These are phyloP conservation scores for Leccinum uliginosum DNA, from an alignment of 768 basidiomycete species.

Conservation along the genomic window DNA sequence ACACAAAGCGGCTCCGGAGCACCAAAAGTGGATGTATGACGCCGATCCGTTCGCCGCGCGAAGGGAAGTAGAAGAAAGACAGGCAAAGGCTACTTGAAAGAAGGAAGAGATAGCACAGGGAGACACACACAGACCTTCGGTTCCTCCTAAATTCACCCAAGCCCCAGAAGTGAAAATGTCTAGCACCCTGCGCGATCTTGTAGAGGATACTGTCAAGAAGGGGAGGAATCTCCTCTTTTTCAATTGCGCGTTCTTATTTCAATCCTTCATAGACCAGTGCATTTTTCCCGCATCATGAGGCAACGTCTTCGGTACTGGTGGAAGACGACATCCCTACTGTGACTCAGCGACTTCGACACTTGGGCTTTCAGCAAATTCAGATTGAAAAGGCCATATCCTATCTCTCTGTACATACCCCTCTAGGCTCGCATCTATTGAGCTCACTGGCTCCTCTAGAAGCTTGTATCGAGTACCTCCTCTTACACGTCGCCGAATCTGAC, in stretches of 20 bases:
- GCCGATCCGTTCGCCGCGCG: conserved; percentile 80
- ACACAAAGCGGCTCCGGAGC: conserved; percentile 62
- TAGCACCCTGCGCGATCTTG: conserved; percentile 63
- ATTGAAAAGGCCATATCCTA: conserved; percentile 50
- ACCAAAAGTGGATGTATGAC: conserved; percentile 84
- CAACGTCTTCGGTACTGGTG: conserved; percentile 32
- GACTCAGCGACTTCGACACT: conserved; percentile 49
- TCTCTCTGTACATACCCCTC: conserved; percentile 50
- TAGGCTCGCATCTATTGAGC: conserved; percentile 56
- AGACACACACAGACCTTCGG: conserved; percentile 14
- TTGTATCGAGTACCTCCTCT: conserved; percentile 77
- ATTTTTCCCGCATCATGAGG: too few relatives aligned
- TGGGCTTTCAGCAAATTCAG: conserved; percentile 65
- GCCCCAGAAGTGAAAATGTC: conserved; percentile 85
- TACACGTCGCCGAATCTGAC: conserved; percentile 84
- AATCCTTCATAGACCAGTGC: too few relatives aligned
- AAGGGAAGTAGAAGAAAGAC: conserved; percentile 61
- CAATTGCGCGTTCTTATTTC: too few relatives aligned
- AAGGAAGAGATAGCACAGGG: conserved; percentile 31
- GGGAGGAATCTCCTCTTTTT: conserved; percentile 33
- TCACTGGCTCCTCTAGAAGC: conserved; percentile 66
- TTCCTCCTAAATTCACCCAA: conserved; percentile 39
- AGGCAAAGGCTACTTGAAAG: conserved; percentile 51
- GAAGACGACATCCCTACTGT: conserved; percentile 42
- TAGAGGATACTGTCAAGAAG: conserved; percentile 79